Evolutionary conservation across 106 monocot genomes (phyloP).

Genomic region (Amphibolis antarctica): DNA sequence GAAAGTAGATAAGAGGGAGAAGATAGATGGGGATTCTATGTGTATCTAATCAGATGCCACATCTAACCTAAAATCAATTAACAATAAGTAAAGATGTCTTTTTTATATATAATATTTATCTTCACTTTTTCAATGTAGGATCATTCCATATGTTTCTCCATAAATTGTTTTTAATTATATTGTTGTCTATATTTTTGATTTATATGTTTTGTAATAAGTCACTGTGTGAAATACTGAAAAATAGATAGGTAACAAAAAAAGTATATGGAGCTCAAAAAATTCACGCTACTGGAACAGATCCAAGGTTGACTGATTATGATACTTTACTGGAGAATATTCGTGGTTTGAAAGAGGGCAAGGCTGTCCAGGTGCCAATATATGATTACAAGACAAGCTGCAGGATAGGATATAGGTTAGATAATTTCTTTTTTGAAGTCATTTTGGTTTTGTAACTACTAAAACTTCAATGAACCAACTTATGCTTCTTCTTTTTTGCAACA

Average conservation of each 20-base stretch:
- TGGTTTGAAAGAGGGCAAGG: conserved; percentile 50
- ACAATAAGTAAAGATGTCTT: too few species aligned
- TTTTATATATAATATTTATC: too few species aligned
- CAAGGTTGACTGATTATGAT: conserved; percentile 66
- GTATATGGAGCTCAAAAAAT: background rate
- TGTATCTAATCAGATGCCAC: too few species aligned
- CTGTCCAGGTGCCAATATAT: conserved; percentile 63
- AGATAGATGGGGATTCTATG: too few species aligned
- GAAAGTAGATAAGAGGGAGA: too few species aligned
- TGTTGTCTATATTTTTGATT: background rate
- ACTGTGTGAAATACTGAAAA: background rate
- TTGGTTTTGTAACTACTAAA: too few species aligned
- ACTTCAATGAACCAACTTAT: background rate
- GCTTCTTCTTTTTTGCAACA: conserved; percentile 11
- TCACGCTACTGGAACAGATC: conserved; percentile 29
- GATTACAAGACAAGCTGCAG: conserved; percentile 63
- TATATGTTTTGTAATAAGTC: background rate
- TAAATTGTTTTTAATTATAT: too few species aligned
- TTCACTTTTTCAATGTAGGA: too few species aligned
- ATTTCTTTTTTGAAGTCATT: background rate
- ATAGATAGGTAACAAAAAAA: background rate
- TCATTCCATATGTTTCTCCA: too few species aligned
- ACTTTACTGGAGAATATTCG: conserved; percentile 61
- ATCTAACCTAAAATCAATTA: too few species aligned
- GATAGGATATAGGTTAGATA: conserved; percentile 42